Percentiles rank a stretch among this genome's conserved stretches.
These are phyloP conservation scores for Trichothecium sympodiale DNA, from an alignment of 2,329 filamentous ascomycete genomes.

Conservation along the genomic window DNA sequence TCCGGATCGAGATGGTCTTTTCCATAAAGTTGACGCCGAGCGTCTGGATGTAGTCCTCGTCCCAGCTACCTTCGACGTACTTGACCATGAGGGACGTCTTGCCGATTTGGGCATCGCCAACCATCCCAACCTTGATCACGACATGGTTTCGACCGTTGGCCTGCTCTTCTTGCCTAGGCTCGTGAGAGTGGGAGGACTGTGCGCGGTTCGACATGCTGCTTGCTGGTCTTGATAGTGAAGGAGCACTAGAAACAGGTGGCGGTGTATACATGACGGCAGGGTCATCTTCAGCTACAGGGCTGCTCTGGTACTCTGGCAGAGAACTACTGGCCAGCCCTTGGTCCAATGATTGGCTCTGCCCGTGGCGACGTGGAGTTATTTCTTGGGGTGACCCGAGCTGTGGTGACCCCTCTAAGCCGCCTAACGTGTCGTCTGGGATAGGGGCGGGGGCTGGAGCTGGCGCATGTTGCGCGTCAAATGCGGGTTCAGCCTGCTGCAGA, in stretches of 20 bases:
- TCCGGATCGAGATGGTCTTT: conserved; percentile 98
- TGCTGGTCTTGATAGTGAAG: conserved; percentile 41
- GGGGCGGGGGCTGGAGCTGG: conserved; percentile 10
- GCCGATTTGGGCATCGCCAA: conserved; percentile 96
- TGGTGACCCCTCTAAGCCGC: conserved; percentile 36
- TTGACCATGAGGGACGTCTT: conserved; percentile 99
- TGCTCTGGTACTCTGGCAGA: conserved; percentile 7
- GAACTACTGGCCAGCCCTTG: conserved; percentile 25
- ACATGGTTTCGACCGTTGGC: conserved; percentile 56
- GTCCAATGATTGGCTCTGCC: conserved; percentile 39
- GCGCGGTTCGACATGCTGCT: conserved; percentile 39
- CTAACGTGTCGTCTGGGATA: conserved; percentile 37
- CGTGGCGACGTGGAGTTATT: conserved; percentile 19
- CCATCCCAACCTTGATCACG: conserved; percentile 99
- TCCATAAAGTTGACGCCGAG: conserved; percentile 99
- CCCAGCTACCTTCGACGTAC: conserved; percentile 98
- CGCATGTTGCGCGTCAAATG: too few species aligned
- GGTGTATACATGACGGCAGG: conserved; percentile 34
- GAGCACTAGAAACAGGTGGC: conserved; percentile 26
- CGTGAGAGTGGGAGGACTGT: conserved; percentile 1
- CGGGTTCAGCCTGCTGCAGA: background rate
- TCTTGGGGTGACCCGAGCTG: conserved; percentile 17
- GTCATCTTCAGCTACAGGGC: conserved; percentile 31
- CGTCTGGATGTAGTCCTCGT: conserved; percentile 99
- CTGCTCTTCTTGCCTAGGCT: conserved; percentile 13